phyloP scores from a whole-genome alignment of 192 early-diverging fungal genomes.

The Coemansia sp. region DNA sequence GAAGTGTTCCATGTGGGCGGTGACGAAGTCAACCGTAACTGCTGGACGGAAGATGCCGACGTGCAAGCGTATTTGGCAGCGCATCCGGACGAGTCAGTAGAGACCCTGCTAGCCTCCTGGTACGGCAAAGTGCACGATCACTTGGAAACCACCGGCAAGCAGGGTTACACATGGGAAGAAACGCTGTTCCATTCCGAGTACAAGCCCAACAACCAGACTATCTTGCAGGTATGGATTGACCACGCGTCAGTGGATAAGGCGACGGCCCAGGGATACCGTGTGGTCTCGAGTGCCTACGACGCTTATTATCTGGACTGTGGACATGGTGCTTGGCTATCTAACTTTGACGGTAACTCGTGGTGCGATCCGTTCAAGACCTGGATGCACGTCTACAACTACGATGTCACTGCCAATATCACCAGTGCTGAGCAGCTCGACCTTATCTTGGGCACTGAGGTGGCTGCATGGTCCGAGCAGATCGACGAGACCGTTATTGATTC shows the following conservation, averaged over 20 bases:
- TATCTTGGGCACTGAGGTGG: constrained; percentile 66
- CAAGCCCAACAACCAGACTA: constrained; percentile 56
- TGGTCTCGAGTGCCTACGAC: constrained; percentile 58
- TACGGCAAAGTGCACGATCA: constrained; percentile 58
- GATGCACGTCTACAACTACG: constrained; percentile 69
- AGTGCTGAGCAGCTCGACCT: constrained; percentile 52
- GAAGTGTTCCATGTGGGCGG: constrained; percentile 69
- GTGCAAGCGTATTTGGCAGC: constrained; percentile 28
- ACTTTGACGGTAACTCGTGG: constrained; percentile 67
- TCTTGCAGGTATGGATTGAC: constrained; percentile 69
- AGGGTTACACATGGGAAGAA: constrained; percentile 80
- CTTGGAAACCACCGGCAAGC: constrained; percentile 55
- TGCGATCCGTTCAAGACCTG: constrained; percentile 73
- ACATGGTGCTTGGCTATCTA: constrained; percentile 70
- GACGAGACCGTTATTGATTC: constrained; percentile 59
- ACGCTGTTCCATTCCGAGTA: constrained; percentile 57
- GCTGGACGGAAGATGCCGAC: constrained; percentile 58
- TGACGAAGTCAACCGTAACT: constrained; percentile 72
- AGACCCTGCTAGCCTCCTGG: constrained; percentile 44
- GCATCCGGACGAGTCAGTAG: constrained; percentile 27
- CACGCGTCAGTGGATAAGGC: constrained; percentile 54
- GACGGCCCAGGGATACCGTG: constrained; percentile 59
- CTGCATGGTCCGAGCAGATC: constrained; percentile 69
- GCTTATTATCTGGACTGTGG: constrained; percentile 75
- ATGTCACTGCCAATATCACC: constrained; percentile 58